Base-by-base conservation (phyloP, 306 rosid species). In the Ceratonia siliqua region DNA sequence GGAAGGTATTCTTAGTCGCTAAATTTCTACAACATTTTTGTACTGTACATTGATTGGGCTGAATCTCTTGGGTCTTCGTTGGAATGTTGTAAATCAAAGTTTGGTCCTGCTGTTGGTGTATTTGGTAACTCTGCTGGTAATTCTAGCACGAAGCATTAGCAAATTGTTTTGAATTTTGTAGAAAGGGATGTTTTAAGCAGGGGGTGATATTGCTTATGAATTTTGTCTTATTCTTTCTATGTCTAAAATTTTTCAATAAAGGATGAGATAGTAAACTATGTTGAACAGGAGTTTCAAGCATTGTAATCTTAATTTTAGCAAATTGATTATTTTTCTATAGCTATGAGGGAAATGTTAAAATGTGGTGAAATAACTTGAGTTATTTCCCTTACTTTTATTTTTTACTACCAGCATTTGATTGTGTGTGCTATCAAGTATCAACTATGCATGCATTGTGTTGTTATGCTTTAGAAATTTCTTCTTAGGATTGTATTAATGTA, bases 91-190 rank as follows among this genome's bases (percentile, higher is more conserved):
- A 90, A 89, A 83, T 81, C 83, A 0, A 95, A 86, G 61, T 93
- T 93, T 69, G 96, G 95, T 28, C 79, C 83, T 6, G 88, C 87
- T 72, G 73, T 93, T 28, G 98, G 95, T 4, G 93, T 90, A 30
- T 87, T 93, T 75, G 90, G 98, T 59, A 93, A 93, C 86, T 93
- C 98, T 25, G 95, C 96, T 5, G 98, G 98, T 93, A 89, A 83
- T 73, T 63, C 53, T 59, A 9, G 56, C 63, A 27, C 25, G 48
- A 41, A 21, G 45, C 63, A 38, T 68, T 59, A 68, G 62, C n/a
- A 46, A 73, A 48, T 49, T 80, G 53, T 80, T 75, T n/a, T 55
- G 32, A 68, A 21, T 72, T 78, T 56, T 64, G 36, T 15, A 42
- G 53, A n/a, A 32, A 32, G 22, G 42, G 56, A 25, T 77, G 27